Conservation (phyloP, 805 yeast species). For the Hanseniaspora occidentalis region DNA sequence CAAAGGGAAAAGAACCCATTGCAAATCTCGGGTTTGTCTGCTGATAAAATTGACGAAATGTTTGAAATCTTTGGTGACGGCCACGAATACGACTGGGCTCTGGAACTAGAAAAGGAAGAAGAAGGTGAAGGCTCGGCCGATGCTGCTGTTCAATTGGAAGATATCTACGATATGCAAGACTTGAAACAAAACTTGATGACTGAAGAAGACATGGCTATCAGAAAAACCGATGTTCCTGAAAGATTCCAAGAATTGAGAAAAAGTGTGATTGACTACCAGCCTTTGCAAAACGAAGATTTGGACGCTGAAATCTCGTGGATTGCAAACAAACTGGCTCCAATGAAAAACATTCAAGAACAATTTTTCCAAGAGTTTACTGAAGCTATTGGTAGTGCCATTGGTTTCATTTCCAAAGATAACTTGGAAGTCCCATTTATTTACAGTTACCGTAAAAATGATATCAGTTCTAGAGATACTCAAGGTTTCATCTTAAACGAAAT, state of each 20-base stretch:
- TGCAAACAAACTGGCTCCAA: constrained; percentile 44
- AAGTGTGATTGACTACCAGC: constrained; percentile 44
- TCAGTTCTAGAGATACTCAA: constrained; percentile 30
- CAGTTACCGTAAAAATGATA: constrained; percentile 88
- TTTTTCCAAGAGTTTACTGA: constrained; percentile 43
- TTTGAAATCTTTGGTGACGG: constrained; percentile 97
- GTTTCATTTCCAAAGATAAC: constrained; percentile 60
- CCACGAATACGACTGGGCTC: constrained; percentile 94
- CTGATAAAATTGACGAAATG: constrained; percentile 84
- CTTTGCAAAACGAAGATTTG: constrained; percentile 53
- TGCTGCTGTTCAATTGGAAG: constrained; percentile 47
- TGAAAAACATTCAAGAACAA: constrained; percentile 34
- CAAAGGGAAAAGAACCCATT: constrained; percentile 41
- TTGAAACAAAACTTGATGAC: constrained; percentile 83
- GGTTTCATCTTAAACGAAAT: constrained; percentile 41
- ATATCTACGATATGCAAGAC: constrained; percentile 91
- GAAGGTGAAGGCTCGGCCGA: constrained; percentile 37
- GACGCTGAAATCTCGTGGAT: constrained; percentile 72
- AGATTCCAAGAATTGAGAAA: constrained; percentile 69
- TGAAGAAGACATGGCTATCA: constrained; percentile 77
- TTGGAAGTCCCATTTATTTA: constrained; percentile 92
- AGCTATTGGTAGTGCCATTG: constrained; percentile 61
- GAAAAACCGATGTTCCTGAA: constrained; percentile 85
- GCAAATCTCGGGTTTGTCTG: constrained; percentile 53
- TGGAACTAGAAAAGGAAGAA: constrained; percentile 73